phyloP scores from a whole-genome alignment of 140 eudicot species.

The Stevia rebaudiana region DNA sequence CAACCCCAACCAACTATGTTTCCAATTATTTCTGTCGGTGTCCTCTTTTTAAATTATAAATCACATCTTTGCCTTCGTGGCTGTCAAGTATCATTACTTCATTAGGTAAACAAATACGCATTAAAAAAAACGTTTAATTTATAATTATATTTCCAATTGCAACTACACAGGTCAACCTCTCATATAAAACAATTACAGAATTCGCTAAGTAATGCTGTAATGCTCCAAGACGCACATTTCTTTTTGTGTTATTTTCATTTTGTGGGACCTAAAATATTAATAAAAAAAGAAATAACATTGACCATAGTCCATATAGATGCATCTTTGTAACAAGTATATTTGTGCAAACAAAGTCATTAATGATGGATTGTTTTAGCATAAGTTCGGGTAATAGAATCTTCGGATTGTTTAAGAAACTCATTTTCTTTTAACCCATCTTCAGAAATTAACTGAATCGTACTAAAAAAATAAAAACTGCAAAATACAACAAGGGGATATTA shows the following conservation, averaged over 20 bases:
- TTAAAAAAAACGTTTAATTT: neutral
- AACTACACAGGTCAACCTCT: slow-evolving; percentile 11
- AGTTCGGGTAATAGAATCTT: no score
- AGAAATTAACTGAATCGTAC: no score
- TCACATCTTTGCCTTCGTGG: neutral
- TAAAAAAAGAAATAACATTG: neutral
- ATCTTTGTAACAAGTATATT: neutral
- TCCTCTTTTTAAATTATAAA: neutral
- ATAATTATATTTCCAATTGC: neutral
- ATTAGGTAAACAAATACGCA: slow-evolving; percentile 1
- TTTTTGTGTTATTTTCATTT: neutral
- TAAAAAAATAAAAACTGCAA: no score
- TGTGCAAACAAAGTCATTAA: no score
- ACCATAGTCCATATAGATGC: slow-evolving; percentile 6
- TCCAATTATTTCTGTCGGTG: slow-evolving; percentile 34
- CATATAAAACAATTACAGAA: slow-evolving; percentile 2
- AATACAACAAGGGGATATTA: no score
- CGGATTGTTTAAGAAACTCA: no score
- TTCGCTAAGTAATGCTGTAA: neutral
- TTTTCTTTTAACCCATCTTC: no score
- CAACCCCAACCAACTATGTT: slow-evolving; percentile 20
- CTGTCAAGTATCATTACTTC: neutral
- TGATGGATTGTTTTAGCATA: no score
- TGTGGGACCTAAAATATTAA: neutral
- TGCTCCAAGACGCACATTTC: neutral